Base-by-base conservation (phyloP, 164 flowering plant genomes). In the Macadamia integrifolia region DNA sequence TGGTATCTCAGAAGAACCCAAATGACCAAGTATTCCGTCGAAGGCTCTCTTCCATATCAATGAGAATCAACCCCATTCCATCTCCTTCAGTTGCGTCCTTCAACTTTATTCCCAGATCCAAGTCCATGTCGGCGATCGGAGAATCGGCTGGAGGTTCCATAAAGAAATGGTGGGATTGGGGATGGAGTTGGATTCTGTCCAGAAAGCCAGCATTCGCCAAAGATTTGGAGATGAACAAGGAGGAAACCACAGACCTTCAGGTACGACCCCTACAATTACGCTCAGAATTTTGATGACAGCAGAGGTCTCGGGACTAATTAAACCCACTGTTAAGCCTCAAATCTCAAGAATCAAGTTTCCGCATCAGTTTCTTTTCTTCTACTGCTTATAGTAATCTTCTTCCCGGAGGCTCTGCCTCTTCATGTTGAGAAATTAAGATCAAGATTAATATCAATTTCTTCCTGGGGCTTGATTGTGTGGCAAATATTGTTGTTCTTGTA, bases 151-250 rank as follows among this genome's bases (percentile, higher is more conserved):
- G 85, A 4, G 66, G 50, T 52, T 88, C 93, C 44, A 58, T 92
- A 17, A 74, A 79, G 66, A 81, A 72, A 44, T 93, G 98, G 95
- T 93, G 95, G 93, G 84, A 79, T 5, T 79, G 84, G 87, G 83
- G 90, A 6, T 86, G 84, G 86, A 72, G 74, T 58, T 91, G 98
- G 98, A 75, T 93, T 75, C 66, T 85, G 58, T 85, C 97, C 7
- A 72, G 84, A 28, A 93, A 87, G 66, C 89, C 93, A n/a, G 58
- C 73, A 0, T 90, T 93, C 67, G 87, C 90, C 15, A 31, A 62
- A 62, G 98, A 93, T 84, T 89, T 93, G 46, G 98, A 93, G 76
- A 81, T 89, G 85, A 85, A 89, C 68, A 89, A 86, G 12, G 88
- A 87, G 14, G 96, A 86, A 62, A 23, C 23, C 23, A 23, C 23